Percentiles rank a stretch among this genome's conserved stretches.
These are phyloP conservation scores for Primulina huaijiensis DNA, from an alignment of 257 asterid species.

Conservation along the genomic window DNA sequence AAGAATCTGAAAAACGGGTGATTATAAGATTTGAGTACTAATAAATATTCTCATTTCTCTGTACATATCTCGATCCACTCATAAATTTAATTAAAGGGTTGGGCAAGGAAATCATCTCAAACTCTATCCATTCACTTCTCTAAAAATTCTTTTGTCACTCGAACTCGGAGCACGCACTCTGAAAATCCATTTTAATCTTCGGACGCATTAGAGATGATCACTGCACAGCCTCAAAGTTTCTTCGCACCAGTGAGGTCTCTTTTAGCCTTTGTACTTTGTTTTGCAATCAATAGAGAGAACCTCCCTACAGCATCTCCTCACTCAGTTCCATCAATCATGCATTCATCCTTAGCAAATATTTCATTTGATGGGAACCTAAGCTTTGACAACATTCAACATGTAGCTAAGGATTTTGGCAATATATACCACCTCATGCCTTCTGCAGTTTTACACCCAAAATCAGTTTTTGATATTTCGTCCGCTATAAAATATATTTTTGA, in stretches of 20 bases:
- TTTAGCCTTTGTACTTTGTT: slow-evolving; percentile 26
- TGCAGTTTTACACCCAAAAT: slow-evolving; percentile 21
- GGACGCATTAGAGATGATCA: not conserved
- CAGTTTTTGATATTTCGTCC: slow-evolving; percentile 19
- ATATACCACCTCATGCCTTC: slow-evolving; percentile 17
- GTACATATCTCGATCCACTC: too few relatives aligned
- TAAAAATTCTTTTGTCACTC: not conserved
- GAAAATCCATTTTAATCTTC: too few relatives aligned
- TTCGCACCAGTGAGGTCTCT: slow-evolving; percentile 23
- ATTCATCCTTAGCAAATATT: not conserved
- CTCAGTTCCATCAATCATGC: slow-evolving; percentile 14
- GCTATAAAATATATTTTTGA: not conserved
- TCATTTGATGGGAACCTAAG: slow-evolving; percentile 18
- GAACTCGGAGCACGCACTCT: not conserved
- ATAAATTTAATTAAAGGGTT: too few relatives aligned
- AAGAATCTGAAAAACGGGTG: too few relatives aligned
- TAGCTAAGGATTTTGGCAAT: slow-evolving; percentile 21
- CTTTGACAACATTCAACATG: slow-evolving; percentile 20
- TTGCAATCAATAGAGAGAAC: slow-evolving; percentile 23
- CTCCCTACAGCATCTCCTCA: slow-evolving; percentile 14
- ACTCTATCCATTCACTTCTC: too few relatives aligned
- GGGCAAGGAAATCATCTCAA: too few relatives aligned
- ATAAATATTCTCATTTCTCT: too few relatives aligned
- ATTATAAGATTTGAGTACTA: too few relatives aligned
- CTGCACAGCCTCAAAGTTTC: not conserved